These are phyloP conservation scores for Pascua guehoae DNA, from an alignment of 1,284 basidiomycete species.

Conservation along the genomic window DNA sequence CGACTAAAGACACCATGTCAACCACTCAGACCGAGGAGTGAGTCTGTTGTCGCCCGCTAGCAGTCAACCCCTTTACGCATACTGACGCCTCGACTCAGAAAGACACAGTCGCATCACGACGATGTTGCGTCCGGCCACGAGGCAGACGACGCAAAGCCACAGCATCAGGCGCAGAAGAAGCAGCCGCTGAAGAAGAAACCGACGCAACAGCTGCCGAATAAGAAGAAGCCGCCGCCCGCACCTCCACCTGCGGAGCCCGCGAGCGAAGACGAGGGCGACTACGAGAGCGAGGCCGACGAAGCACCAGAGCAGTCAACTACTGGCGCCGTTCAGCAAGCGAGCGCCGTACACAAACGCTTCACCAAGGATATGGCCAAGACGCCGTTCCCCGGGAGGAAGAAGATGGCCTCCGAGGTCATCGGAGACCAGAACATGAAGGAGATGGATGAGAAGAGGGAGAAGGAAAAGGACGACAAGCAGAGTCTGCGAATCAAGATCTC, in stretches of 20 bases:
- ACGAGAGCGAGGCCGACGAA: neutral
- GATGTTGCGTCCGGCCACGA: neutral
- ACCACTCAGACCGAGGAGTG: neutral
- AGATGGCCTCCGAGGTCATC: neutral
- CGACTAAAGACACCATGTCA: no score
- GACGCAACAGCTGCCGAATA: neutral
- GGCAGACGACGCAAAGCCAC: neutral
- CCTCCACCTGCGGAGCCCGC: no score
- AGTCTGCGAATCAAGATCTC: constrained; percentile 17
- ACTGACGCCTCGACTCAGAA: neutral
- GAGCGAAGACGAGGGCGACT: neutral
- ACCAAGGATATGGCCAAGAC: neutral
- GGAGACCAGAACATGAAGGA: neutral
- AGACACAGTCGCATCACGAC: neutral
- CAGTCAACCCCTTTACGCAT: neutral
- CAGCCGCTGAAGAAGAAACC: neutral
- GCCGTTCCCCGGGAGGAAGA: neutral
- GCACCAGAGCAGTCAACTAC: neutral
- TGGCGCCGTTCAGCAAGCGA: neutral
- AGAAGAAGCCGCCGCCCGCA: no score
- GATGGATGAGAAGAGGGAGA: constrained; percentile 2
- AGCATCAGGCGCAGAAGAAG: no score
- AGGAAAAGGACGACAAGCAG: constrained; percentile 11
- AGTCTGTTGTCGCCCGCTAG: no score
- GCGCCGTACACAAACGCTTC: neutral